Percentiles rank a stretch among this genome's conserved stretches.
These are phyloP conservation scores for Fagopyrum homotropicum DNA, from an alignment of 148 eudicot species.

Conservation along the genomic window DNA sequence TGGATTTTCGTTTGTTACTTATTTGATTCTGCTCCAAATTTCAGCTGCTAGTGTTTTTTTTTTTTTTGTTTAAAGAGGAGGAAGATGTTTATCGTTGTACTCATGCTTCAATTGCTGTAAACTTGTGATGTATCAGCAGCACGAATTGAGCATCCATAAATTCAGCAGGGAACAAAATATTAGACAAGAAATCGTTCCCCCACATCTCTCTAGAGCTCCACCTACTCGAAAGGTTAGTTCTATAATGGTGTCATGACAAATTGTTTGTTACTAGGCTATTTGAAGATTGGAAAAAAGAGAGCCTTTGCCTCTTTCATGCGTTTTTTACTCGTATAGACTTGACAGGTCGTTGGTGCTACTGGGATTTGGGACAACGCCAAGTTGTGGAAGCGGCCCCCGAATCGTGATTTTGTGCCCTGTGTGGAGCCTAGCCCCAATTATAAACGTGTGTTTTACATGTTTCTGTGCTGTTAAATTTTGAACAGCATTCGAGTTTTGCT, in stretches of 20 bases:
- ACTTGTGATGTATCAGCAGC: conserved; percentile 33
- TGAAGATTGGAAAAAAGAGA: not conserved
- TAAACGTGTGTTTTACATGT: not conserved
- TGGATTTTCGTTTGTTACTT: too few species aligned
- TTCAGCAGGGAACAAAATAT: conserved; percentile 44
- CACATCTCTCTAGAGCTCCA: conserved; percentile 34
- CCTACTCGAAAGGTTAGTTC: conserved; percentile 58
- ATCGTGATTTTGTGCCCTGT: conserved; percentile 73
- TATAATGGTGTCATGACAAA: not conserved
- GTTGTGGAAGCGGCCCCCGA: conserved; percentile 82
- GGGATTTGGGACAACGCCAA: conserved; percentile 34
- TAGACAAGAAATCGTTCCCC: conserved; percentile 39
- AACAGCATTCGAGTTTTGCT: not conserved
- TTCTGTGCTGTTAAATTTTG: too few species aligned
- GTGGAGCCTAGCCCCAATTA: conserved; percentile 35
- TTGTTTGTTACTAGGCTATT: not conserved
- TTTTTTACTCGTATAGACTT: conserved; percentile 63
- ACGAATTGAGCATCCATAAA: conserved; percentile 51
- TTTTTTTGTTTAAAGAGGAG: not conserved
- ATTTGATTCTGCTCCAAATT: too few species aligned
- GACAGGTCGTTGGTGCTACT: conserved; percentile 65
- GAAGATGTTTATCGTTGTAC: not conserved
- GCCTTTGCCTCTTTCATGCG: not conserved
- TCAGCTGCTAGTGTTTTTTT: too few species aligned
- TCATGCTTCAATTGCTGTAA: not conserved